These are phyloP conservation scores for Cucurbita ficifolia DNA, from an alignment of 306 rosid species.

Conservation along the genomic window DNA sequence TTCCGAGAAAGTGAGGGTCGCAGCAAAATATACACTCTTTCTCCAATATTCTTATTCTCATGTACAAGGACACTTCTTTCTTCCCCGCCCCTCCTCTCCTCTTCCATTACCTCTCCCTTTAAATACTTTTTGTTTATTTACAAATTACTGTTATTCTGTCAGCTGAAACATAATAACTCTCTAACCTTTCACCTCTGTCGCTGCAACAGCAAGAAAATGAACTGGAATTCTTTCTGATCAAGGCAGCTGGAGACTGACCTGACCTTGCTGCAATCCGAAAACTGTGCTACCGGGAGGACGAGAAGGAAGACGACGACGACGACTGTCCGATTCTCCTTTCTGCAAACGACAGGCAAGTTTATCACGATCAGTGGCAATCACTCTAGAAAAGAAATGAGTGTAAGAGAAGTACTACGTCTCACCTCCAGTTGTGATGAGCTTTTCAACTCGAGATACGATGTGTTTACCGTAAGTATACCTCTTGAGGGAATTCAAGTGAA, in stretches of 20 bases:
- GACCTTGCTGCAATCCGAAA: conserved; percentile 1
- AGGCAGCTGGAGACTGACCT: conserved; percentile 8
- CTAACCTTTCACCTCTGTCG: conserved; percentile 31
- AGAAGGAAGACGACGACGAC: conserved; percentile 27
- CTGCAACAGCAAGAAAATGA: conserved; percentile 39
- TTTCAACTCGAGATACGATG: conserved; percentile 90
- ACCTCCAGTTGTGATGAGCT: conserved; percentile 93
- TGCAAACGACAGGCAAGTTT: conserved; percentile 21
- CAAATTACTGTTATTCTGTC: conserved; percentile 20
- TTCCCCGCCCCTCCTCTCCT: background rate
- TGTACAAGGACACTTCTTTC: background rate
- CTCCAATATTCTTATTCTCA: conserved; percentile 3
- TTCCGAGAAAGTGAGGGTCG: background rate
- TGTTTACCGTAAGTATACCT: conserved; percentile 90
- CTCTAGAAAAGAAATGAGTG: background rate
- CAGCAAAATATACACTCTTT: conserved; percentile 4
- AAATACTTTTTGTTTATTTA: conserved; percentile 36
- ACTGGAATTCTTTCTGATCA: conserved; percentile 20
- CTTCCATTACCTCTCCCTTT: background rate
- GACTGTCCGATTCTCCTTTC: conserved; percentile 87
- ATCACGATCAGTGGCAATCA: background rate
- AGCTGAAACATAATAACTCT: conserved; percentile 14
- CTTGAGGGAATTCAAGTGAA: conserved; percentile 82
- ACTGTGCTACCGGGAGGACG: conserved; percentile 28
- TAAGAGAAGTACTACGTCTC: background rate